A percentile compares a stretch with the other conserved stretches of the same genome.
These are phyloP conservation scores for Saccharomyces hybrid DNA, from an alignment of 1,139 yeast genomes.

Conservation along the genomic window DNA sequence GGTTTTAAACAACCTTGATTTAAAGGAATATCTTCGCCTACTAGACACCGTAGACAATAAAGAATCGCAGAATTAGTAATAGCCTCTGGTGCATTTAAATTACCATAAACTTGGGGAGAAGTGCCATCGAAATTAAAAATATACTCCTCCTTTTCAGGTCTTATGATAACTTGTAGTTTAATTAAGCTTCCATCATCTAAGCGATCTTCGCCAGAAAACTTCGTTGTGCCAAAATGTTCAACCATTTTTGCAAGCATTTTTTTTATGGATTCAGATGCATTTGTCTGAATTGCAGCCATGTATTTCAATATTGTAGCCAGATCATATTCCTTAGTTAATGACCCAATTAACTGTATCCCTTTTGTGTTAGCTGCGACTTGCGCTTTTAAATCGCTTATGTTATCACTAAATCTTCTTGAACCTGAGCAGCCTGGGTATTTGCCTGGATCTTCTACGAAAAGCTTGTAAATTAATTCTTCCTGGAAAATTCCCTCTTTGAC, in stretches of 20 bases:
- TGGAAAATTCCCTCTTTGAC: conserved; percentile 38
- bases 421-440: conserved; percentile 42
- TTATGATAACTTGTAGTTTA: conserved; percentile 36
- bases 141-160: conserved; percentile 34
- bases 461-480: conserved; percentile 34
- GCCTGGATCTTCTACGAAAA: conserved; percentile 38
- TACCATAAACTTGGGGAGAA: conserved; percentile 53
- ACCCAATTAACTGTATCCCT: conserved; percentile 38
- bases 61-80: conserved; percentile 76
- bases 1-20: conserved; percentile 81
- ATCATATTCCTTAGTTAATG: conserved; percentile 35
- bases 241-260: conserved; percentile 32
- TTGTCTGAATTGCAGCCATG: conserved; percentile 41
- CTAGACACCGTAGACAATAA: conserved; percentile 68
- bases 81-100: conserved; percentile 61
- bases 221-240: conserved; percentile 20
- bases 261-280: conserved; percentile 38
- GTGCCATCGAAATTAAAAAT: conserved; percentile 44
- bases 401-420: conserved; percentile 40
- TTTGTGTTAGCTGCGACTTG: conserved; percentile 44
- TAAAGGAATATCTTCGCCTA: conserved; percentile 71
- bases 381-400: conserved; percentile 43
- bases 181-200: conserved; percentile 45
- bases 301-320: conserved; percentile 35
- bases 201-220: conserved; percentile 35